Conservation (phyloP, 2,329 filamentous ascomycete genomes). For the Sphaerulina musiva region DNA sequence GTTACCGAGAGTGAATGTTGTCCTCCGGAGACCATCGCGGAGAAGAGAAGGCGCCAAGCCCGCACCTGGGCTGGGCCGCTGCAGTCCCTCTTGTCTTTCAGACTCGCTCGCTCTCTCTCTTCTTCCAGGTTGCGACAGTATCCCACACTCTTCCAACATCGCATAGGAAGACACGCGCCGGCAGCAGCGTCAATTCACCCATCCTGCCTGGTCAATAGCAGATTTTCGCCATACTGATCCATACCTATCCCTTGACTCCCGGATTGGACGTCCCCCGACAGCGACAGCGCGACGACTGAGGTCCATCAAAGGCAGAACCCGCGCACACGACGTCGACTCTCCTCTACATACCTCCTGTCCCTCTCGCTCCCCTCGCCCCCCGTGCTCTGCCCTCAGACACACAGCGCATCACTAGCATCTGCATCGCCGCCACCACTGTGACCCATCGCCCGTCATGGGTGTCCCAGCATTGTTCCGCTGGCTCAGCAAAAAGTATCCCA, state of each 20-base stretch:
- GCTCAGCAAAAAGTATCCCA: slow-evolving; percentile 94
- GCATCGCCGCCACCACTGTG: not conserved
- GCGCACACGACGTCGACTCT: slow-evolving; percentile 11
- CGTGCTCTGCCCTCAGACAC: not conserved
- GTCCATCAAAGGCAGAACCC: slow-evolving; percentile 9
- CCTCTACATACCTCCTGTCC: not conserved
- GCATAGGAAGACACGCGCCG: slow-evolving; percentile 2
- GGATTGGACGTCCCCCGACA: slow-evolving; percentile 4
- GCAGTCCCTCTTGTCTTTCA: too few species aligned
- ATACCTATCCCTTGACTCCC: slow-evolving; percentile 2
- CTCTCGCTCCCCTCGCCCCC: not conserved
- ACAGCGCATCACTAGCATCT: not conserved
- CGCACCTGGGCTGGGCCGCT: too few species aligned
- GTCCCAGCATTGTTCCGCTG: slow-evolving; percentile 92
- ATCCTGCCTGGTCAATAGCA: slow-evolving; percentile 4
- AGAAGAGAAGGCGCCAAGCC: not conserved
- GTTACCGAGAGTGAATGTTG: too few species aligned
- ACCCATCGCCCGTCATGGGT: slow-evolving; percentile 59
- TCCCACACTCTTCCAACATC: not conserved
- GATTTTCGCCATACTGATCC: not conserved
- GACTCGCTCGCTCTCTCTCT: too few species aligned
- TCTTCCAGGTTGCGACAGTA: not conserved
- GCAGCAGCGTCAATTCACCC: slow-evolving; percentile 12
- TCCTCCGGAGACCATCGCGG: too few species aligned
- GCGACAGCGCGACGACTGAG: slow-evolving; percentile 3